Evolutionary conservation across 805 yeast genomes (phyloP).

Genomic region (Wickerhamomyces pijperi): DNA sequence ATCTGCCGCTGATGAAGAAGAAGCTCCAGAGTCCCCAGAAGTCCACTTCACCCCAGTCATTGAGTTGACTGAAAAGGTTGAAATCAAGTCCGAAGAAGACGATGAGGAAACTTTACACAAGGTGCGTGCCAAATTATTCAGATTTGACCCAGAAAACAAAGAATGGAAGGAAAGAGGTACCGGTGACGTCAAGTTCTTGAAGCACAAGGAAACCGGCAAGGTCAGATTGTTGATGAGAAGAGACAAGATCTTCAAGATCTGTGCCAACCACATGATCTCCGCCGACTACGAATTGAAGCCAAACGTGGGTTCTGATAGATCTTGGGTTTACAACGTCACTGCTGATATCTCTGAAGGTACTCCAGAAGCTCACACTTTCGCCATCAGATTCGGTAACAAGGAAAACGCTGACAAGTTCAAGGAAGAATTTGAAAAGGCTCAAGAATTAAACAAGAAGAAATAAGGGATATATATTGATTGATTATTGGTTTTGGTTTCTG

Average conservation of each 20-base stretch:
- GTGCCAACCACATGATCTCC: slow-evolving; percentile 89
- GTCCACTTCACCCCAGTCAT: slow-evolving; percentile 96
- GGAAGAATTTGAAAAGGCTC: slow-evolving; percentile 82
- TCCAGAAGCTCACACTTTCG: slow-evolving; percentile 93
- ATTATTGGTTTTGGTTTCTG: not conserved
- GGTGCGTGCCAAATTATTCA: slow-evolving; percentile 90
- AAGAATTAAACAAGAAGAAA: slow-evolving; percentile 45
- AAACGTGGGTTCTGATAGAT: slow-evolving; percentile 93
- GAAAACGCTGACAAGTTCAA: slow-evolving; percentile 94
- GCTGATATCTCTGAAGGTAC: slow-evolving; percentile 94
- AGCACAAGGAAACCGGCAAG: slow-evolving; percentile 75
- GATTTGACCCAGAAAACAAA: slow-evolving; percentile 69
- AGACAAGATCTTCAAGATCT: slow-evolving; percentile 94
- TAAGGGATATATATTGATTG: not conserved
- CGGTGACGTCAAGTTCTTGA: slow-evolving; percentile 91
- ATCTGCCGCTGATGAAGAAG: slow-evolving; percentile 24
- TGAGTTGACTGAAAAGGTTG: slow-evolving; percentile 79
- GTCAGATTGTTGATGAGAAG: slow-evolving; percentile 96
- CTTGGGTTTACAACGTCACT: slow-evolving; percentile 94
- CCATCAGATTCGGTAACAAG: slow-evolving; percentile 86
- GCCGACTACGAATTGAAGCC: slow-evolving; percentile 79
- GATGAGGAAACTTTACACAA: slow-evolving; percentile 75
- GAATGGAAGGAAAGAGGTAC: slow-evolving; percentile 99
- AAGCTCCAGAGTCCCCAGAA: slow-evolving; percentile 29
- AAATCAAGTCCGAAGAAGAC: slow-evolving; percentile 92